Base-by-base conservation (phyloP, 1,284 basidiomycete species). In the Anthracocystis setariae region DNA sequence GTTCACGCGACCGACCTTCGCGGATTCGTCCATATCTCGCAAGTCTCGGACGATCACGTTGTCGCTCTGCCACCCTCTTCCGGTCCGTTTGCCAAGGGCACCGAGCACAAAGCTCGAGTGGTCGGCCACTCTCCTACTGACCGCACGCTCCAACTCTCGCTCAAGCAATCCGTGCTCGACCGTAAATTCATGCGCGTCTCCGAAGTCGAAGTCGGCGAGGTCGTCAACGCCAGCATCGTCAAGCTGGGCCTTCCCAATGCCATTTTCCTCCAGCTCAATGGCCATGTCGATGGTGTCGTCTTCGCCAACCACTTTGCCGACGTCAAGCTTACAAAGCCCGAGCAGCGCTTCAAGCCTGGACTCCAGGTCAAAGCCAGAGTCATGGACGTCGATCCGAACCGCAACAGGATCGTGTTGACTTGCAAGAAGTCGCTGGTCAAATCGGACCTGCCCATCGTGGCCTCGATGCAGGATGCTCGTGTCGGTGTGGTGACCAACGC, bases 231-330 rank as follows among this genome's bases (percentile, higher is more conserved):
- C 18, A 77, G 46, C 40, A 77, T 68, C 25, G 58, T 81, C 56
- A 74, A 72, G 51, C 64, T 72, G n/a, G 77, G 76, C 23, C 61
- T 70, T 23, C 61, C 71, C 32, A 64, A 75, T 20, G 74, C 71
- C 44, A 82, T 82, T 62, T 77, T 82, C 57, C 57, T 82, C 29
- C 68, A 77, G 58, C 65, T 82, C 18, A 74, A 72, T 15, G 80
- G 81, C 15, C 64, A 76, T 39, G 76, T 79, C 21, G 93, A 97
- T 77, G 96, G 92, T 37, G 90, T 98, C 27, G 88, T 98, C 27
- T 97, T 93, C 90, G 94, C 95, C 0, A 87, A 89, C 71, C 96
- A 99, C 84, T 98, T 93, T 83, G 92, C 96, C 29, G 81, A 82
- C 82, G 94, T 98, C 77, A 84, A 86, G 33, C 87, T 98, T 73